Evolutionary conservation across 2,329 filamentous ascomycete genomes (phyloP), one percentile per base, ranked within the genome.

Genomic region (Neopestalotiopsis sp.): DNA sequence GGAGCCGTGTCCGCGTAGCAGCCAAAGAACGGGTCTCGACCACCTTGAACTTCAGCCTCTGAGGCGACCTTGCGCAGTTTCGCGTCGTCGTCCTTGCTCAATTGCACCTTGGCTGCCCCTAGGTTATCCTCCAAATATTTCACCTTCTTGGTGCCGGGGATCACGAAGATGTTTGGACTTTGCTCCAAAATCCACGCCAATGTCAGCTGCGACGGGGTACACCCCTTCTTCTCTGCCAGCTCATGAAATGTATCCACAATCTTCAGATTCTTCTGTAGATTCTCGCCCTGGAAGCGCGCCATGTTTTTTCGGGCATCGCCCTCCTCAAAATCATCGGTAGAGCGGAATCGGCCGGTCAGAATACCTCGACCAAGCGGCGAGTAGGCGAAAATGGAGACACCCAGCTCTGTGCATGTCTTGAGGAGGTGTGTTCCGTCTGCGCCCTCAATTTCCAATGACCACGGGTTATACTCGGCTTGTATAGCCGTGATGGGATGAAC

Each of bases 131-230:
- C 81, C 30, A 88, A 74, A 68, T 83, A 85, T 72, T 81, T 80
- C 49, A 84, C 76, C 67, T 76, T 84, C 74, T 82, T 86, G 0
- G 85, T 87, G 1, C 85, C 86, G 0, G 84, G 85, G 65, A 87
- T 92, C 0, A 90, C 88, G 73, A 89, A 86, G 63, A 92, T 81
- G 72, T 90, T 87, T 2, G 86, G 82, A 0, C 87, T 88, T 73
- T 91, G 89, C 5, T 85, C 85, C 71, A 90, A 73, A 68, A 92
- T 72, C 89, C 90, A 92, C 0, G 90, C 90, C 45, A 92, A 80
- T 1, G 88, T 86, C 42, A 93, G 75, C 75, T 93, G 86, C 1
- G 83, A 83, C 0, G 88, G 72, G 0, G 89, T 90, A 61, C 81
- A 83, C 5, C 75, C 83, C 78, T 92, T 91, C 70, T 79, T 81